A percentile compares a stretch with the other conserved stretches of the same genome.
phyloP scores from a whole-genome alignment of 2,329 filamentous ascomycete genomes.

The Alternaria brassicicola region DNA sequence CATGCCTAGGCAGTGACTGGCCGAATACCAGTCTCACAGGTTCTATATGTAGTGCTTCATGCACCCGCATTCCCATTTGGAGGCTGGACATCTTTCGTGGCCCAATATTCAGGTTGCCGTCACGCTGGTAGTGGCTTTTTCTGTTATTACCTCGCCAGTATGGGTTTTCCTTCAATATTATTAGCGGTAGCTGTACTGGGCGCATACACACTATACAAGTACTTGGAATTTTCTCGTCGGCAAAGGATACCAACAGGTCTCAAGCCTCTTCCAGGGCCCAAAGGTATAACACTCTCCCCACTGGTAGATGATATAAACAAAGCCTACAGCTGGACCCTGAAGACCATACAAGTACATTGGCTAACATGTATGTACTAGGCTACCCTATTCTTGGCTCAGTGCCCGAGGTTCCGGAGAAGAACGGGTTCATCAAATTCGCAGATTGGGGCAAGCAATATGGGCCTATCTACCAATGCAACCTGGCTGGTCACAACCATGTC shows the following conservation, averaged over 20 bases:
- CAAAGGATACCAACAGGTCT: conserved; percentile 41
- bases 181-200: conserved; percentile 30
- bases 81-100: conserved; percentile 17
- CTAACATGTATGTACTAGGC: conserved; percentile 38
- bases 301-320: conserved; percentile 1
- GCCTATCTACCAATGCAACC: conserved; percentile 54
- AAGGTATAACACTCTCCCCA: conserved; percentile 39
- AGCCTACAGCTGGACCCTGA: not conserved
- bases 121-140: conserved; percentile 5
- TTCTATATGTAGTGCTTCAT: conserved; percentile 39
- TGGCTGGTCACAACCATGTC: conserved; percentile 54
- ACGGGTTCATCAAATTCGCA: conserved; percentile 54
- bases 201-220: conserved; percentile 41
- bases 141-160: conserved; percentile 22
- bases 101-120: conserved; percentile 13
- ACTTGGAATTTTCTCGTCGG: conserved; percentile 31
- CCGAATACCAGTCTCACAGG: conserved; percentile 21
- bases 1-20: conserved; percentile 21
- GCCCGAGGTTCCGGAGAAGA: conserved; percentile 53
- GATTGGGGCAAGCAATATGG: conserved; percentile 54
- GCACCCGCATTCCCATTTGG: conserved; percentile 16
- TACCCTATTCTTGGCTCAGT: conserved; percentile 53
- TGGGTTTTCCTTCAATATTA: conserved; percentile 42
- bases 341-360: not conserved
- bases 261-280: conserved; percentile 50